A percentile compares a stretch with the other conserved stretches of the same genome.
phyloP scores from a whole-genome alignment of 1,284 basidiomycete genomes.

The Athelia psychrophila region DNA sequence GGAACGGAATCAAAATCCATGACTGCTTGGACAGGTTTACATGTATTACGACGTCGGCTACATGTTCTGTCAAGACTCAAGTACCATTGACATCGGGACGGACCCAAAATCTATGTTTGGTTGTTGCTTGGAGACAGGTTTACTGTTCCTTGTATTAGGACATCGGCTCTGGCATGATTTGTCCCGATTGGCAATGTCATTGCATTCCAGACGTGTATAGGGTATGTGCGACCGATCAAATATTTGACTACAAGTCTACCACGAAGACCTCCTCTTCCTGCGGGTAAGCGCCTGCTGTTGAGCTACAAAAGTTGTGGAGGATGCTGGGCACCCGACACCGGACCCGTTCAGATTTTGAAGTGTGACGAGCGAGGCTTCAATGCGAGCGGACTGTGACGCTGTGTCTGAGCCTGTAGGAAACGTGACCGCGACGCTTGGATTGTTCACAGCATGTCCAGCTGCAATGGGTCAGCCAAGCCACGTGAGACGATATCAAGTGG shows the following conservation, averaged over 20 bases:
- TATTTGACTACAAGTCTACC: background rate
- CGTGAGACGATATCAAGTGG: background rate
- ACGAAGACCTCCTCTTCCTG: background rate
- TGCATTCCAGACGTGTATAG: background rate
- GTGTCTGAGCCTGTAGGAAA: slow-evolving; percentile 60
- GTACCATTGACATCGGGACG: too few relatives aligned
- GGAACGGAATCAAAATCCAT: too few relatives aligned
- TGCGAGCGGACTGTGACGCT: slow-evolving; percentile 49
- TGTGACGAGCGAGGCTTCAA: slow-evolving; percentile 46
- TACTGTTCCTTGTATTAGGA: too few relatives aligned
- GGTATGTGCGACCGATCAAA: background rate
- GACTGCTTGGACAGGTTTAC: too few relatives aligned
- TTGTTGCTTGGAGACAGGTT: too few relatives aligned
- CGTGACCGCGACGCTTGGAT: slow-evolving; percentile 48
- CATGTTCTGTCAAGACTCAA: too few relatives aligned
- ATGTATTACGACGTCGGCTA: too few relatives aligned
- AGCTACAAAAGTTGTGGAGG: slow-evolving; percentile 45
- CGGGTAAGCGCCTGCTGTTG: background rate
- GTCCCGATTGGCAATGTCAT: background rate
- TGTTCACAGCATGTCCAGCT: slow-evolving; percentile 60
- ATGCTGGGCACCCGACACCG: slow-evolving; percentile 50
- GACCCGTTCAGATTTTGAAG: slow-evolving; percentile 53
- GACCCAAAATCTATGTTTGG: too few relatives aligned
- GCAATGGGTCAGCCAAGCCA: slow-evolving; percentile 36
- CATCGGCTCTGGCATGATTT: background rate